A percentile compares a stretch with the other conserved stretches of the same genome.
Evolutionary conservation across 139 green algal genomes (phyloP).

Genomic region (Picochlorum sp.): DNA sequence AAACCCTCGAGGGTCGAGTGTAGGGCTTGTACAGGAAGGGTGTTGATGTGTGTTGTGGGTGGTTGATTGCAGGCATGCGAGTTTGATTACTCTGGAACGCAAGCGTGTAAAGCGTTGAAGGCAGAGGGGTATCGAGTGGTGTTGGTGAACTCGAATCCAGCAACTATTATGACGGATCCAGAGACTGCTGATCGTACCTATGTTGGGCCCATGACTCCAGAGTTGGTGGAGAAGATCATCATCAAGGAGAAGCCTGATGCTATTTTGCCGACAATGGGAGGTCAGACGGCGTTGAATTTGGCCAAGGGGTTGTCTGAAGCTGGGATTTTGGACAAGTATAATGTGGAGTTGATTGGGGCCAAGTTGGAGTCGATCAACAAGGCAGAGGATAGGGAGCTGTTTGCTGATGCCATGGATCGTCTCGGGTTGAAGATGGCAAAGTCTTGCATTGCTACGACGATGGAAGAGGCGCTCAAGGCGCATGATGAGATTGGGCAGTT

Average conservation of each 20-base stretch:
- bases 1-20: too few species aligned
- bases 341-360: conserved; percentile 95
- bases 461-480: conserved; percentile 42
- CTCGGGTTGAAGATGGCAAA: conserved; percentile 66
- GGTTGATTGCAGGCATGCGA: conserved; percentile 79
- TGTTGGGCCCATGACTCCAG: conserved; percentile 94
- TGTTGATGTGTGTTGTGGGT: too few species aligned
- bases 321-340: conserved; percentile 83
- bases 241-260: conserved; percentile 86
- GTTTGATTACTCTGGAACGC: conserved; percentile 98
- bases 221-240: conserved; percentile 79
- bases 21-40: too few species aligned
- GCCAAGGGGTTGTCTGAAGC: conserved; percentile 85
- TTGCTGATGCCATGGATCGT: conserved; percentile 84
- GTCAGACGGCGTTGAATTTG: conserved; percentile 96
- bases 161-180: conserved; percentile 99
- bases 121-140: conserved; percentile 94
- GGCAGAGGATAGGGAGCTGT: conserved; percentile 94
- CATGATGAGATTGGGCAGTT: conserved; percentile 49
- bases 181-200: conserved; percentile 94
- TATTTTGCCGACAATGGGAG: conserved; percentile 98
- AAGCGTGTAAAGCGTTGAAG: conserved; percentile 97
- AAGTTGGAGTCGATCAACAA: conserved; percentile 98
- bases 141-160: conserved; percentile 97
- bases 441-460: conserved; percentile 34